These are phyloP conservation scores for Yamadazyma dendronema DNA, from an alignment of 1,139 yeast species.

Conservation along the genomic window DNA sequence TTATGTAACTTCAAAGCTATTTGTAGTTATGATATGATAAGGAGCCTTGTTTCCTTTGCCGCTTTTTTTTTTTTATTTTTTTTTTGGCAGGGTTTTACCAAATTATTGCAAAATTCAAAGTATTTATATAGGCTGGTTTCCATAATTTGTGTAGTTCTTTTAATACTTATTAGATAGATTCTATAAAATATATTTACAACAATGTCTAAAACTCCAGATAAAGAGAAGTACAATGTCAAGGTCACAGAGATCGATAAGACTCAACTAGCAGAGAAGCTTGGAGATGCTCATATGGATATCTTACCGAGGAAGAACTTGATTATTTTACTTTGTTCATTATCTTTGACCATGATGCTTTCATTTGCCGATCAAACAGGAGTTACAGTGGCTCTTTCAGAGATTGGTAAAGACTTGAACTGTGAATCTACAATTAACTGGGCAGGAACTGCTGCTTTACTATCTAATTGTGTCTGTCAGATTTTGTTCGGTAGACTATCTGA, in stretches of 20 bases:
- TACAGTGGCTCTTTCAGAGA: conserved; percentile 36
- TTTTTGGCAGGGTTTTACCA: too few relatives aligned
- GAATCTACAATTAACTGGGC: conserved; percentile 49
- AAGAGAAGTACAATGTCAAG: conserved; percentile 2
- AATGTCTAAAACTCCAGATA: not conserved
- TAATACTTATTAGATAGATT: too few relatives aligned
- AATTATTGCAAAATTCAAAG: too few relatives aligned
- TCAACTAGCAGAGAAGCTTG: conserved; percentile 29
- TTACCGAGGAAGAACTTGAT: conserved; percentile 31
- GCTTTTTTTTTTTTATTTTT: too few relatives aligned
- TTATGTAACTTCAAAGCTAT: too few relatives aligned
- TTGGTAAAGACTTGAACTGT: conserved; percentile 36
- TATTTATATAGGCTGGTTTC: not conserved
- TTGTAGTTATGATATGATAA: too few relatives aligned
- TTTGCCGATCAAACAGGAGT: conserved; percentile 47
- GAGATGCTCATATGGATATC: conserved; percentile 37
- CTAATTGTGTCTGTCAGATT: conserved; percentile 46
- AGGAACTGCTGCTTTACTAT: conserved; percentile 48
- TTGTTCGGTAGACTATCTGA: conserved; percentile 44
- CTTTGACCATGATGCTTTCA: conserved; percentile 24
- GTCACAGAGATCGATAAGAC: conserved; percentile 10
- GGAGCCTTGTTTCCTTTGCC: too few relatives aligned
- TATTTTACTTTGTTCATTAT: conserved; percentile 26
- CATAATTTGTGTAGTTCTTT: not conserved
- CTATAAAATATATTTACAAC: not conserved